Conservation (phyloP, 2,329 filamentous ascomycete genomes). For the Colletotrichum sp. region DNA sequence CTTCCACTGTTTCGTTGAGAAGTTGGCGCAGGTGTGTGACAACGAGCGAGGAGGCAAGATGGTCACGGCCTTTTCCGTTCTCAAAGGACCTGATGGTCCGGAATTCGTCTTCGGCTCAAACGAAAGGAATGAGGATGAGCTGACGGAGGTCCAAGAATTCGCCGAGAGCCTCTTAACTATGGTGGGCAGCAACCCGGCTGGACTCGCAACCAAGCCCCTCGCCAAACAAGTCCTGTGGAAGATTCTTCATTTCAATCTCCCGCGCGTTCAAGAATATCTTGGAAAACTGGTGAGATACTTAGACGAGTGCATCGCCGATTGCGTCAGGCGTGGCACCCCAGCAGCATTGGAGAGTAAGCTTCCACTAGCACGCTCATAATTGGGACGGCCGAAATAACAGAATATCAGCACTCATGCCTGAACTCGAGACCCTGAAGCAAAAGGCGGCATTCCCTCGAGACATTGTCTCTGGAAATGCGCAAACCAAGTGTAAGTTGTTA, state of each 20-base stretch:
- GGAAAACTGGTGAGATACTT: not conserved
- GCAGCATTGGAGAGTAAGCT: not conserved
- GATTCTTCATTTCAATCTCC: constrained; percentile 1
- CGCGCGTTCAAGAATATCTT: not conserved
- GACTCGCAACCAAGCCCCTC: not conserved
- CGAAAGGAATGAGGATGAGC: not conserved
- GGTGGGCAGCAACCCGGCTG: not conserved
- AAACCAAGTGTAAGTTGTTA: not conserved
- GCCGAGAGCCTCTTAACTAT: not conserved
- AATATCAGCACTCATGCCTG: not conserved
- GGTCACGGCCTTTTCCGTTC: constrained; percentile 32
- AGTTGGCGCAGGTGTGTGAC: constrained; percentile 35
- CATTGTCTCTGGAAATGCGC: not conserved
- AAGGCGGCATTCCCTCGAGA: not conserved
- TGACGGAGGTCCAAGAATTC: not conserved
- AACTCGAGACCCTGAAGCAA: not conserved
- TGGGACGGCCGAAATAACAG: too few relatives aligned
- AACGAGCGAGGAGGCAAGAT: constrained; percentile 30
- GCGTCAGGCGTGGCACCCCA: not conserved
- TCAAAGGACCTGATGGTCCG: constrained; percentile 29
- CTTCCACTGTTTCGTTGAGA: constrained; percentile 33
- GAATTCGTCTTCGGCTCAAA: constrained; percentile 37
- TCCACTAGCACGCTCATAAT: too few relatives aligned
- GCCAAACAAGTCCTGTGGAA: not conserved
- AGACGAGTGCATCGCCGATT: not conserved